Percentiles rank a stretch among this genome's conserved stretches.
These are phyloP conservation scores for Linaria vulgaris DNA, from an alignment of 257 asterid species.

Conservation along the genomic window DNA sequence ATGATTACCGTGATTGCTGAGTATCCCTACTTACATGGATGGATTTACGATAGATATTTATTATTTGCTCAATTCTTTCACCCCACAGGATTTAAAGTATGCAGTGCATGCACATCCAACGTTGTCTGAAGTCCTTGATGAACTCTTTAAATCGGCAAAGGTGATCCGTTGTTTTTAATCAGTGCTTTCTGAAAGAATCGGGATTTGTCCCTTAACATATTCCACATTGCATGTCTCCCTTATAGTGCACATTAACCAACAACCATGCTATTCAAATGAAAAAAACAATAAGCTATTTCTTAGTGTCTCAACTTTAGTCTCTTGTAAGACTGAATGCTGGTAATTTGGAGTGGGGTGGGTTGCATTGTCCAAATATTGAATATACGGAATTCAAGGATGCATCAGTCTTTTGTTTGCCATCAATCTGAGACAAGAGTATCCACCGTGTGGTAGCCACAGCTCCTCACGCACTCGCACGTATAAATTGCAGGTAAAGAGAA, in stretches of 20 bases:
- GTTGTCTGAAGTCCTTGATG: slow-evolving; percentile 89
- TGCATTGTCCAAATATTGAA: no score
- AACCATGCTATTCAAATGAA: no score
- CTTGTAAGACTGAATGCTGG: slow-evolving; percentile 5
- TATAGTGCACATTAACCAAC: no score
- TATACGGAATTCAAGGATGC: no score
- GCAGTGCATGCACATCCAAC: slow-evolving; percentile 98
- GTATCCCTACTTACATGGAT: no score
- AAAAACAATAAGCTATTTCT: no score
- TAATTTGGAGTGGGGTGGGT: no score
- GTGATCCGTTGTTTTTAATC: slow-evolving; percentile 32
- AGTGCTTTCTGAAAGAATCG: not conserved
- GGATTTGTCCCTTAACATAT: not conserved
- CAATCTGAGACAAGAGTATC: slow-evolving; percentile 27
- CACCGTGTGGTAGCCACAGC: slow-evolving; percentile 28
- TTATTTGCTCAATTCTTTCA: slow-evolving; percentile 30
- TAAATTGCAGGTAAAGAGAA: slow-evolving; percentile 50
- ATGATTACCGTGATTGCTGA: no score
- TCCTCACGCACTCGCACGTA: slow-evolving; percentile 40
- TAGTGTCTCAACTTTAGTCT: no score
- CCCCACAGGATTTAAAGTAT: slow-evolving; percentile 68
- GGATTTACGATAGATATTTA: slow-evolving; percentile 5
- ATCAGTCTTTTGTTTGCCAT: slow-evolving; percentile 9
- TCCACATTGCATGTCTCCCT: no score
- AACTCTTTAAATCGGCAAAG: slow-evolving; percentile 87